Evolutionary conservation across 2,329 filamentous ascomycete genomes (phyloP).

Genomic region (Colletotrichum tropicicola): DNA sequence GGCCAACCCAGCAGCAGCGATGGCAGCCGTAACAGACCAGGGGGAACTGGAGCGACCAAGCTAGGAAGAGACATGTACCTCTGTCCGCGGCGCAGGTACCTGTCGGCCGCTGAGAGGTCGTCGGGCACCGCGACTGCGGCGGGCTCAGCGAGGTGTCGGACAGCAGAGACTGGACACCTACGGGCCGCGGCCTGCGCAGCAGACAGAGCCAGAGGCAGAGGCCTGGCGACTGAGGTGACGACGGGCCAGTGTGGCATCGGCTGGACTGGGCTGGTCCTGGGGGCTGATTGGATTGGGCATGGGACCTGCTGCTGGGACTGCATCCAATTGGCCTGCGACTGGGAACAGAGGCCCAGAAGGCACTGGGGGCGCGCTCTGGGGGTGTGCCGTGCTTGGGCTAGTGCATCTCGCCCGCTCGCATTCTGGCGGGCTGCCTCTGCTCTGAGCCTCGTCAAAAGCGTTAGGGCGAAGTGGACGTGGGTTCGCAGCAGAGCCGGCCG

Average conservation of each 20-base stretch:
- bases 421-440: slow-evolving; percentile 21
- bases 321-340: slow-evolving; percentile 1
- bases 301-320: neutral
- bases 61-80: neutral
- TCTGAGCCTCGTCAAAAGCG: slow-evolving; percentile 18
- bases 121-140: no score
- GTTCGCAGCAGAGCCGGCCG: neutral
- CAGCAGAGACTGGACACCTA: no score
- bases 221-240: neutral
- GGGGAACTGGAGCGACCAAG: neutral
- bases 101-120: no score
- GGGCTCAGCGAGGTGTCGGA: no score
- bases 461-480: slow-evolving; percentile 11
- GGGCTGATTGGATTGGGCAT: slow-evolving; percentile 4
- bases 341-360: neutral
- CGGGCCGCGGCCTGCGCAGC: no score
- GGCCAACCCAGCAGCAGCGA: slow-evolving; percentile 8
- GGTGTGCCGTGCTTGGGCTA: slow-evolving; percentile 5
- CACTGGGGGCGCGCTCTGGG: neutral
- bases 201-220: neutral
- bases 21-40: slow-evolving; percentile 23
- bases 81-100: neutral
- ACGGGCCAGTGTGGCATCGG: slow-evolving; percentile 6
- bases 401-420: slow-evolving; percentile 18
- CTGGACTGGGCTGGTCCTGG: neutral